Conservation (phyloP, 176 grass and related monocot species). For the Elymus sibiricus region DNA sequence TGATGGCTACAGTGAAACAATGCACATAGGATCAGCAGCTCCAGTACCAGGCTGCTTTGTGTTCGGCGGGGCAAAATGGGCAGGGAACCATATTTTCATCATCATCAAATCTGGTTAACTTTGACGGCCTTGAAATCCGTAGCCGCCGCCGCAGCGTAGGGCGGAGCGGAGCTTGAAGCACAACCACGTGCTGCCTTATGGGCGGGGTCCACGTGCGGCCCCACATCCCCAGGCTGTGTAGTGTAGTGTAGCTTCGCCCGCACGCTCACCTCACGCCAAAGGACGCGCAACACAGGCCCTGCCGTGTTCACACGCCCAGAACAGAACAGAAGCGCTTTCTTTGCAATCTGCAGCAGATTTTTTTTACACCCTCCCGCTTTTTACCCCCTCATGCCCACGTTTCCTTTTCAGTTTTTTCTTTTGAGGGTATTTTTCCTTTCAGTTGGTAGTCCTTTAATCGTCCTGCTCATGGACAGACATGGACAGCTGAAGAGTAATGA, state of each 20-base stretch:
- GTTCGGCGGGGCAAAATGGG: slow-evolving; percentile 5
- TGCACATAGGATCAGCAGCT: background rate
- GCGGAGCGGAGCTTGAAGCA: background rate
- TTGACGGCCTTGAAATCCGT: slow-evolving; percentile 58
- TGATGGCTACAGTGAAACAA: background rate
- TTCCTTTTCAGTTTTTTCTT: background rate
- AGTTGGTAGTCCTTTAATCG: background rate
- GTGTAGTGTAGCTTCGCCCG: slow-evolving; percentile 27
- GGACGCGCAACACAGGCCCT: background rate
- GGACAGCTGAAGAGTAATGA: background rate
- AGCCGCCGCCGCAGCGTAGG: slow-evolving; percentile 33
- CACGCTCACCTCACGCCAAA: slow-evolving; percentile 25
- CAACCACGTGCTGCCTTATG: slow-evolving; percentile 45
- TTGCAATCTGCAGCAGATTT: background rate
- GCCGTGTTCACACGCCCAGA: background rate
- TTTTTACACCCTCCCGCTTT: background rate
- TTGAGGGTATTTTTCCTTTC: background rate
- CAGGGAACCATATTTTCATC: background rate
- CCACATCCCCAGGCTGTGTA: slow-evolving; percentile 6
- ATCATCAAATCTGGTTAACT: slow-evolving; percentile 45
- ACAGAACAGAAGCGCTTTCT: background rate
- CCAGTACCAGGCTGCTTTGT: too few species aligned
- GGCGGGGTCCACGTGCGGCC: slow-evolving; percentile 29
- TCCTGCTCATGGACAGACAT: background rate
- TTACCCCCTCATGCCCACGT: background rate